These are phyloP conservation scores for Pichia sp. DNA, from an alignment of 1,139 yeast genomes.

Conservation along the genomic window DNA sequence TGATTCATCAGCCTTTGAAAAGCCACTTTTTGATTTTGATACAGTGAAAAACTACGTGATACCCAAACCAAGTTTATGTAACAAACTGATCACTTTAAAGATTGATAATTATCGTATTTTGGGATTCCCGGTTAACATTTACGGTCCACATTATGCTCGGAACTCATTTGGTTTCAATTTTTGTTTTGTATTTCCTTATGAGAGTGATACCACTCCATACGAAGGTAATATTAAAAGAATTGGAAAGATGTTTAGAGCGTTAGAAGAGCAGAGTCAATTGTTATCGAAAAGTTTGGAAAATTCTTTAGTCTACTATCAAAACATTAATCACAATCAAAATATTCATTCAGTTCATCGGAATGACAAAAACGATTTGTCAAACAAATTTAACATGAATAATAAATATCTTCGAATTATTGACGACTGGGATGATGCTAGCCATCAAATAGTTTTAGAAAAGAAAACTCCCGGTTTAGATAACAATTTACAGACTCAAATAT, in stretches of 20 bases:
- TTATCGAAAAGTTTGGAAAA: slow-evolving; percentile 41
- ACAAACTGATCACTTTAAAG: slow-evolving; percentile 67
- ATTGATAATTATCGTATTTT: slow-evolving; percentile 63
- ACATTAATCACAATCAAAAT: background rate
- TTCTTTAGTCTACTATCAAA: slow-evolving; percentile 28
- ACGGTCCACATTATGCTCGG: slow-evolving; percentile 68
- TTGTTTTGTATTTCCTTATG: slow-evolving; percentile 82
- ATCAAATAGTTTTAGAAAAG: slow-evolving; percentile 17
- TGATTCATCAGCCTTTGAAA: slow-evolving; percentile 29
- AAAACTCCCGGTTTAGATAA: slow-evolving; percentile 20
- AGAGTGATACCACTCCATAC: slow-evolving; percentile 75
- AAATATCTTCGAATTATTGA: slow-evolving; percentile 24
- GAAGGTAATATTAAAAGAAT: slow-evolving; percentile 78
- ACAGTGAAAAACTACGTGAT: slow-evolving; percentile 82
- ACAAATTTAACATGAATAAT: slow-evolving; percentile 13
- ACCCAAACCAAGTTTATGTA: slow-evolving; percentile 89
- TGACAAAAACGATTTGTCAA: background rate
- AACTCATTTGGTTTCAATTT: slow-evolving; percentile 90
- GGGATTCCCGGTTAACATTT: slow-evolving; percentile 88
- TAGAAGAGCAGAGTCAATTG: slow-evolving; percentile 82
- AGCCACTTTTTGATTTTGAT: slow-evolving; percentile 68
- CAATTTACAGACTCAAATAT: slow-evolving; percentile 32
- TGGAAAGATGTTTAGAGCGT: slow-evolving; percentile 81
- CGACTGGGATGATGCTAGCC: slow-evolving; percentile 21
- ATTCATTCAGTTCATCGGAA: background rate